These are phyloP conservation scores for Blastobotrys illinoisensis DNA, from an alignment of 1,139 yeast genomes.

Conservation along the genomic window DNA sequence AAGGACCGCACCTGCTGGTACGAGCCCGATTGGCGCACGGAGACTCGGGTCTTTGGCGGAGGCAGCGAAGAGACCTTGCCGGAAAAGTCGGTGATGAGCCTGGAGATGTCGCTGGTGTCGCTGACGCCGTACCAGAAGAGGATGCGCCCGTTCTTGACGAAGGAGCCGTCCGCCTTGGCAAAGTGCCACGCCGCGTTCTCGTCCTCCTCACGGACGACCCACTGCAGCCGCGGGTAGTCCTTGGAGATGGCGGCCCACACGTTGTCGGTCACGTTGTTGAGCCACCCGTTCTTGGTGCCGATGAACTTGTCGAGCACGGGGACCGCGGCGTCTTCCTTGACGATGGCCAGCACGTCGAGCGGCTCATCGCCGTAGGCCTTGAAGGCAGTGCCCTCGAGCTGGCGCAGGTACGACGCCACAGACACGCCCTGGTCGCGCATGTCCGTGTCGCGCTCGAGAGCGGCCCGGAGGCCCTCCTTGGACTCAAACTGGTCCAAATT, in stretches of 20 bases:
- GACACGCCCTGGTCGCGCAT: constrained; percentile 64
- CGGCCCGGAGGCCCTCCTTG: constrained; percentile 69
- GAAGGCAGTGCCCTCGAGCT: constrained; percentile 56
- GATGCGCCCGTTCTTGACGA: constrained; percentile 80
- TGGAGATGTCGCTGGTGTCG: constrained; percentile 55
- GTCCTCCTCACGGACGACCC: constrained; percentile 90
- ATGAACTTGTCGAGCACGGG: constrained; percentile 84
- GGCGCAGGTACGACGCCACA: constrained; percentile 77
- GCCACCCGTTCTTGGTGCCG: constrained; percentile 90
- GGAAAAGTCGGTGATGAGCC: constrained; percentile 57
- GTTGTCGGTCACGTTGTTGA: constrained; percentile 93
- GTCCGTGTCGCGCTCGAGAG: constrained; percentile 71
- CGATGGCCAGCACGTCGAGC: constrained; percentile 87
- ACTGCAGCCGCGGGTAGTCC: constrained; percentile 68
- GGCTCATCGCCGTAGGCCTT: constrained; percentile 94
- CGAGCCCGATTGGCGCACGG: constrained; percentile 11
- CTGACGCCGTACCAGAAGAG: constrained; percentile 92
- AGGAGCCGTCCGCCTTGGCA: constrained; percentile 89
- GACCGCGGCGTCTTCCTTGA: constrained; percentile 43
- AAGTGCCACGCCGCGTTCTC: constrained; percentile 90
- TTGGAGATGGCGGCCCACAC: constrained; percentile 77
- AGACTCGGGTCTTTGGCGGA: constrained; percentile 7
- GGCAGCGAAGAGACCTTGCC: constrained; percentile 19
- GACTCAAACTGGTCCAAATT: constrained; percentile 66
- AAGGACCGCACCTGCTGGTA: constrained; percentile 27